Evolutionary conservation across 345 rosid species (phyloP), one percentile per base, ranked within the genome.

Genomic region (Gossypium rotundifolium): DNA sequence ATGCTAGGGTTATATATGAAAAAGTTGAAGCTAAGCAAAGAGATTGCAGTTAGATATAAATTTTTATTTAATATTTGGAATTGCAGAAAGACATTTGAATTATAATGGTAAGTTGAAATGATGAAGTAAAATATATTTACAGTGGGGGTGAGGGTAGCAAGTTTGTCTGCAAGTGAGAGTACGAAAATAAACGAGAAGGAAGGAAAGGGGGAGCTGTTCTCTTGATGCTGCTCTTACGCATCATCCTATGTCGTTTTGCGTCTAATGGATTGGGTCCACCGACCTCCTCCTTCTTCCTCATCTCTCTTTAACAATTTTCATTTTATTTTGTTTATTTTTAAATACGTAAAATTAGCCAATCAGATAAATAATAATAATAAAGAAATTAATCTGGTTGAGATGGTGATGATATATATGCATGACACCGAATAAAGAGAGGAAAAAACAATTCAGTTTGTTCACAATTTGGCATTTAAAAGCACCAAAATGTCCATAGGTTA

Each of bases 201-300:
- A 78, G 48, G 40, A 73, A 22, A 8, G 10, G 57, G 81, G 87
- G 57, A 81, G 87, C 79, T 83, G 87, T 77, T 55, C 60, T 20
- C 62, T 3, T 88, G 88, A 86, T 82, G 84, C 89, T 79, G 85
- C 80, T 77, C 85, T 87, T 88, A 81, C 87, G 84, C 88, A 86
- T 85, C 85, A 82, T 82, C 73, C 87, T 53, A 76, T 86, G 93
- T 86, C 91, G 86, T 81, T 83, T 51, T 85, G 81, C 63, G 83
- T 76, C 89, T 76, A 79, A 60, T 86, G 91, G 87, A 85, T 89
- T 86, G 94, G 91, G 91, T 88, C 94, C 94, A 89, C 94, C 86
- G 90, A 84, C 90, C 80, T 74, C 79, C 72, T 40, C 77, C 17
- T 75, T 70, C 48, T 63, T 18, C 77, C 11, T 27, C 29, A 2